These are phyloP conservation scores for Venturia nashicola DNA, from an alignment of 2,329 filamentous ascomycete genomes.

Conservation along the genomic window DNA sequence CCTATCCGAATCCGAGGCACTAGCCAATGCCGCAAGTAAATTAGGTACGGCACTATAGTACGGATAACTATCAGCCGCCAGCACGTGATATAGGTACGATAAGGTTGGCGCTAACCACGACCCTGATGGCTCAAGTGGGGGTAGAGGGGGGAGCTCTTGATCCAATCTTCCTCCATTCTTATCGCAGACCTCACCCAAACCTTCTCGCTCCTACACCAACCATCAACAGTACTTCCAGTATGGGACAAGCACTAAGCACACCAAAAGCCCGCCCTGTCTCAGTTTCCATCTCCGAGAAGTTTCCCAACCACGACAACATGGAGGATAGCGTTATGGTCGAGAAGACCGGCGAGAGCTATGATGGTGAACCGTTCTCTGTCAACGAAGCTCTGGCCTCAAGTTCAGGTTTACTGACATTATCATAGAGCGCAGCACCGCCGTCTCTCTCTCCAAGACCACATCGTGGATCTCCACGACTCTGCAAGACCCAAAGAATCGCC, in stretches of 20 bases:
- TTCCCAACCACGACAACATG: background rate
- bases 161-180: no score
- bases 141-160: no score
- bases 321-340: constrained; percentile 7
- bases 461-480: constrained; percentile 6
- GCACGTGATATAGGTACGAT: no score
- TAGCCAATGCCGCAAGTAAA: no score
- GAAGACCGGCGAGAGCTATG: constrained; percentile 6
- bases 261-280: background rate
- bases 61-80: no score
- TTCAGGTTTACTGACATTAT: background rate
- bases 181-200: background rate
- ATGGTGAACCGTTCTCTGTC: background rate
- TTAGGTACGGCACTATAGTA: no score
- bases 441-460: constrained; percentile 7
- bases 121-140: no score
- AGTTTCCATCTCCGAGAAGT: background rate
- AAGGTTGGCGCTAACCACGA: no score
- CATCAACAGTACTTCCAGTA: background rate
- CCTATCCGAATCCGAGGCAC: no score
- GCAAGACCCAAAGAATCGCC: constrained; percentile 41
- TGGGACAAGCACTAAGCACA: constrained; percentile 7
- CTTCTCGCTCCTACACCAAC: background rate
- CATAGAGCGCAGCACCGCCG: constrained; percentile 1
- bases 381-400: background rate